Conservation (phyloP, 441 rosid genomes). For the Pelargonium exstipulatum region DNA sequence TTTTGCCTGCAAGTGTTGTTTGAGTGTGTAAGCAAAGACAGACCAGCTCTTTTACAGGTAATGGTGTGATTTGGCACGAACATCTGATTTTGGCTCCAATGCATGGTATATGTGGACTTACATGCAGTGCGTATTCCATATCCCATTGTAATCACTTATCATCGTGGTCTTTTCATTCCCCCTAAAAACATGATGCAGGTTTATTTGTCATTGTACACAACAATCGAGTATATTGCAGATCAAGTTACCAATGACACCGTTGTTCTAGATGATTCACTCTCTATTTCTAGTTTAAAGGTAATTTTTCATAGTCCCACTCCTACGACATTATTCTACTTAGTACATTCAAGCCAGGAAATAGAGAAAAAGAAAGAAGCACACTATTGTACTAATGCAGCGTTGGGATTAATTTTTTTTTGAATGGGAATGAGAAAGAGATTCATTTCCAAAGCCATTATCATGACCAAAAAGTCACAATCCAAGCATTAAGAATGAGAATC, state of each 20-base stretch:
- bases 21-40: conserved; percentile 95
- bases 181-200: conserved; percentile 42
- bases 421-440: no score
- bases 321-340: neutral
- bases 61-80: conserved; percentile 10
- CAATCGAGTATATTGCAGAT: conserved; percentile 61
- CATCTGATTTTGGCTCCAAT: neutral
- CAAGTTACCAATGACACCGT: conserved; percentile 42
- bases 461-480: no score
- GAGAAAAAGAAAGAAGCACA: neutral
- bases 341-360: neutral
- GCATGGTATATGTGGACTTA: neutral
- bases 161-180: neutral
- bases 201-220: conserved; percentile 75
- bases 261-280: conserved; percentile 46
- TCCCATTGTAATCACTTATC: neutral
- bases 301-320: conserved; percentile 9
- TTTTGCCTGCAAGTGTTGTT: conserved; percentile 92
- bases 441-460: no score
- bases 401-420: no score
- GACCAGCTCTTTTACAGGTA: conserved; percentile 95
- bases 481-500: no score
- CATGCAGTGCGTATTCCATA: neutral
- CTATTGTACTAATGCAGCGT: neutral
- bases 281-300: conserved; percentile 84